Conservation (phyloP, 164 flowering plant genomes). For the Protea cynaroides region DNA sequence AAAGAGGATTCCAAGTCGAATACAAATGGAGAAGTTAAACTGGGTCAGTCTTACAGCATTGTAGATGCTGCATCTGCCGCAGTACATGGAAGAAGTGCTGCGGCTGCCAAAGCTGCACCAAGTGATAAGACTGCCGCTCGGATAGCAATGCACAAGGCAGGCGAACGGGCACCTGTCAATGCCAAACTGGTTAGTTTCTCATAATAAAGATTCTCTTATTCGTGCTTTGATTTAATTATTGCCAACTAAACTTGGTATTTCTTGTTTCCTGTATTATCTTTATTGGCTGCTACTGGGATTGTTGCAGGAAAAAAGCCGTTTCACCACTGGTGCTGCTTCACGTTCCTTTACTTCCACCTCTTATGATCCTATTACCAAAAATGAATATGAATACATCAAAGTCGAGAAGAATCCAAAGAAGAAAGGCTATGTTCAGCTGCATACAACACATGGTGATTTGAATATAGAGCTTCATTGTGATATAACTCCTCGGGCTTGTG, state of each 20-base stretch:
- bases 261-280: background rate
- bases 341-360: slow-evolving; percentile 96
- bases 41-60: slow-evolving; percentile 57
- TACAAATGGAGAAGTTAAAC: slow-evolving; percentile 41
- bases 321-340: slow-evolving; percentile 91
- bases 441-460: slow-evolving; percentile 94
- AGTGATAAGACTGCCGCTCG: slow-evolving; percentile 87
- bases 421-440: slow-evolving; percentile 92
- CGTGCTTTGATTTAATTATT: too few species aligned
- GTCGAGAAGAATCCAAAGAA: slow-evolving; percentile 95
- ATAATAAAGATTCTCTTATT: background rate
- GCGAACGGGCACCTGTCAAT: slow-evolving; percentile 88
- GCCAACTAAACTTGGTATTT: too few species aligned
- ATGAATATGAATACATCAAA: slow-evolving; percentile 86
- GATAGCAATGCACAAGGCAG: slow-evolving; percentile 92
- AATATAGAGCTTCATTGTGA: slow-evolving; percentile 96
- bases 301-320: slow-evolving; percentile 80
- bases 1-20: slow-evolving; percentile 52
- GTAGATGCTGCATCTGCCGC: slow-evolving; percentile 99
- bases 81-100: slow-evolving; percentile 98
- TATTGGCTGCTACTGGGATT: background rate
- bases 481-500: slow-evolving; percentile 89
- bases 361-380: slow-evolving; percentile 84
- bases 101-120: slow-evolving; percentile 80
- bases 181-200: slow-evolving; percentile 70